Base-by-base conservation (phyloP, 2,329 filamentous ascomycete genomes). In the Leptoxyphium fumago region DNA sequence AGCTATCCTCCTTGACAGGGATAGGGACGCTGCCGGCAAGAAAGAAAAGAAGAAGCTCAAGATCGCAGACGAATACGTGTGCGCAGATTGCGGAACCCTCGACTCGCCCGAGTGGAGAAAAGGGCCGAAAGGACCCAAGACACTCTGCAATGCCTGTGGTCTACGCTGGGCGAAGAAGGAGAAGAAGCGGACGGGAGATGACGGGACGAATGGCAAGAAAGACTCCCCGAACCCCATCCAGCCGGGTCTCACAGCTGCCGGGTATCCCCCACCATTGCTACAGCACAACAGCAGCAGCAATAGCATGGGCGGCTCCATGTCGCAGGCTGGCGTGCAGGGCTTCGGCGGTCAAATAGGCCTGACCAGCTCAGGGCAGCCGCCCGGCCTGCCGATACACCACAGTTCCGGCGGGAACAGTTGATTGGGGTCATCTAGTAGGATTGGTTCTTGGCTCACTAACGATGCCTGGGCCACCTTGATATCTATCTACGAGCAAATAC, bases 91-190 rank as follows among this genome's bases (percentile, higher is more conserved):
- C 64, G 88, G 89, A 70, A 95, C 86, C 0, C 72, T 93, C 36
- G 88, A 95, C 58, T 94, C 85, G 13, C 89, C 89, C 0, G 89
- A 96, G 68, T 96, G 89, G 89, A 75, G 89, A 49, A 95, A 94
- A 62, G 89, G 89, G 0, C 89, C 89, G 0, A 85, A 77, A 49
- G 89, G 89, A 2, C 88, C 88, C 1, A 95, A 96, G 64, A 95
- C 89, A 8, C 68, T 96, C 10, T 96, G 89, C 64, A 96, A 96
- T 66, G 89, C 89, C 7, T 96, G 89, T 60, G 89, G 89, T 29
- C 45, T 63, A 29, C 51, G 61, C 14, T 63, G 61, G 61, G 61
- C 61, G 30, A 63, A 63, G 54, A 63, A 62, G 49, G 61, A 63
- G 49, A 63, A 63, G 54, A 63, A 63, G 52, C 46, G 55, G 28